These are phyloP conservation scores for Cladosporium sp. DNA, from an alignment of 2,329 filamentous ascomycete genomes.

Conservation along the genomic window DNA sequence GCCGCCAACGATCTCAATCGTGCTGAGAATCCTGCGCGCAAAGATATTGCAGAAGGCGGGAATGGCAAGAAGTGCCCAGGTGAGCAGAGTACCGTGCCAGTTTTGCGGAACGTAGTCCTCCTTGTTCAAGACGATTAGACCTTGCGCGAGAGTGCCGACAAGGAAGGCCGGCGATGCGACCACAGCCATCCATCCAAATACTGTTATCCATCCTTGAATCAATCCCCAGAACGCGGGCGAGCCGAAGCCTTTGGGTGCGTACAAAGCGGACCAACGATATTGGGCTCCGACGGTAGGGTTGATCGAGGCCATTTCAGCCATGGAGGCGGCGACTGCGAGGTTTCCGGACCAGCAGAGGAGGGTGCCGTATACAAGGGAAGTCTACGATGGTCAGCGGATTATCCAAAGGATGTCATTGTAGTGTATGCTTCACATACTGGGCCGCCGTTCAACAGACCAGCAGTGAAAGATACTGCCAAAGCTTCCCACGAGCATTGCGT, in stretches of 20 bases:
- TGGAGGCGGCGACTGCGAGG: conserved; percentile 13
- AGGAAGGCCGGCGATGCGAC: conserved; percentile 38
- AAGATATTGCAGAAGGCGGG: conserved; percentile 33
- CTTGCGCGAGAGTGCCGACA: conserved; percentile 38
- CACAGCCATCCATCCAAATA: conserved; percentile 42
- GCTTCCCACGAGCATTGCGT: conserved; percentile 20
- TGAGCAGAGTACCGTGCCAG: conserved; percentile 45
- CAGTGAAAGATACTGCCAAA: conserved; percentile 13
- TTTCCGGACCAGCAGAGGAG: conserved; percentile 14
- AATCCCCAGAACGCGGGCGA: conserved; percentile 18
- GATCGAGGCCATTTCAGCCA: conserved; percentile 23
- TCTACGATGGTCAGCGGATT: background rate
- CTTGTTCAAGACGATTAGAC: conserved; percentile 40
- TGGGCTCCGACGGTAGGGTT: conserved; percentile 20
- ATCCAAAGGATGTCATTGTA: too few relatives aligned
- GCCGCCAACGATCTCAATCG: conserved; percentile 42
- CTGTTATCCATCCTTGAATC: conserved; percentile 35
- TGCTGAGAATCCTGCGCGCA: conserved; percentile 25
- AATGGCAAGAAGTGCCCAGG: conserved; percentile 34
- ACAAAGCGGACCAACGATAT: conserved; percentile 20
- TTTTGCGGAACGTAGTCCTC: conserved; percentile 36
- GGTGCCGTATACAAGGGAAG: conserved; percentile 17
- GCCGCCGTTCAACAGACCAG: conserved; percentile 19
- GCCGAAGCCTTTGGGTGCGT: conserved; percentile 7
- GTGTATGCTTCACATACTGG: background rate